phyloP scores from a whole-genome alignment of 2,329 filamentous ascomycete species.

The Neophaeococcomyces mojaviensis region DNA sequence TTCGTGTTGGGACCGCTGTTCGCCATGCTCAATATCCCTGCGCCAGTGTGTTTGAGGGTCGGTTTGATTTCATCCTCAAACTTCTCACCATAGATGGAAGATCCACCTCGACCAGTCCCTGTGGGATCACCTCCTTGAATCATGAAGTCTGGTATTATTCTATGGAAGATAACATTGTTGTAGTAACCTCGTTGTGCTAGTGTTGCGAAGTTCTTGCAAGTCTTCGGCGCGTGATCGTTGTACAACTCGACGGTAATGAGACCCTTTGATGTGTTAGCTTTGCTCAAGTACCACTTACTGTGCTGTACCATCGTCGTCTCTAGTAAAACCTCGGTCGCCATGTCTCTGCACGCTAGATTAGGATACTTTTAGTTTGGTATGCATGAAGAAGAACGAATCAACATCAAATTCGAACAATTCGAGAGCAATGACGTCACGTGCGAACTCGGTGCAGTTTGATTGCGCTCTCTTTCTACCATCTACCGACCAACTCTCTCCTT shows the following conservation, averaged over 20 bases:
- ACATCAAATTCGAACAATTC: not conserved
- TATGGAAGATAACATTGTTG: conserved; percentile 78
- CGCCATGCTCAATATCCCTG: conserved; percentile 92
- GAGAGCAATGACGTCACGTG: conserved; percentile 2
- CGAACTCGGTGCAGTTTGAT: too few relatives aligned
- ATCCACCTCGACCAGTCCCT: conserved; percentile 81
- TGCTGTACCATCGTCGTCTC: conserved; percentile 74
- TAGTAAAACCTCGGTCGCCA: conserved; percentile 71
- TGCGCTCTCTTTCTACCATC: too few relatives aligned
- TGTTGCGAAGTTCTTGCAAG: conserved; percentile 78
- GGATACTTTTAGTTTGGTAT: not conserved
- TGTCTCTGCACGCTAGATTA: conserved; percentile 27
- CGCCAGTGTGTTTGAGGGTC: conserved; percentile 79
- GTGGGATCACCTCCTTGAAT: conserved; percentile 91
- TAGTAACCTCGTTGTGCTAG: conserved; percentile 82
- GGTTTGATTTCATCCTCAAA: conserved; percentile 86
- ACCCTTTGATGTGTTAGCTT: conserved; percentile 49
- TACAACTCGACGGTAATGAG: conserved; percentile 84
- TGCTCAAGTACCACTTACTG: not conserved
- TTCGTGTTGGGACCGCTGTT: conserved; percentile 91
- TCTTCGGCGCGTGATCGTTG: conserved; percentile 75
- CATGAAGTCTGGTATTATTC: conserved; percentile 95
- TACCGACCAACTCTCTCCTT: not conserved
- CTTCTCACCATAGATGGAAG: conserved; percentile 83
- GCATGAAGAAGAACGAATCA: not conserved